phyloP scores from a whole-genome alignment of 768 basidiomycete genomes.

The Hydnomerulius pinastri region DNA sequence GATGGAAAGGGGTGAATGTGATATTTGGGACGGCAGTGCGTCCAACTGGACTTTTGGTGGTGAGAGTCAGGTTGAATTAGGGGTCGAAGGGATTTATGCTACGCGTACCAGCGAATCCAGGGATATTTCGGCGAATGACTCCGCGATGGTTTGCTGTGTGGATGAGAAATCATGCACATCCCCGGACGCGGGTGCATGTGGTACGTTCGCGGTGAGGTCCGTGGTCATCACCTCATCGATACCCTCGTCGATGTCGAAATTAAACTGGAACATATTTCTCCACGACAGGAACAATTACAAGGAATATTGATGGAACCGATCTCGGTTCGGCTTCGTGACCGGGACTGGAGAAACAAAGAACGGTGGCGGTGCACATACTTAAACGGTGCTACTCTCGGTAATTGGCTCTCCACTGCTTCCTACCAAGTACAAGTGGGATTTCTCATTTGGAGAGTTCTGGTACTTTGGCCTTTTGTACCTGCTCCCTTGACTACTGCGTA shows the following conservation, averaged over 20 bases:
- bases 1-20: slow-evolving; percentile 72
- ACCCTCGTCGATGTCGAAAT: slow-evolving; percentile 61
- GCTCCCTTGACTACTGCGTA: neutral
- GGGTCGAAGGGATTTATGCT: neutral
- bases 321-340: neutral
- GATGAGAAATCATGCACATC: neutral
- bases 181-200: slow-evolving; percentile 6
- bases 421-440: neutral
- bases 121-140: slow-evolving; percentile 30
- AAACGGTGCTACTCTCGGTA: no score
- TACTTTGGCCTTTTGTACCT: neutral
- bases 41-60: slow-evolving; percentile 53
- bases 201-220: slow-evolving; percentile 4
- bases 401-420: neutral
- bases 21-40: slow-evolving; percentile 69
- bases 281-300: neutral
- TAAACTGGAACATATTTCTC: slow-evolving; percentile 45
- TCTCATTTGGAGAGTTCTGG: neutral
- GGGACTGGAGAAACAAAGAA: neutral
- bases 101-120: slow-evolving; percentile 34
- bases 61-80: slow-evolving; percentile 6
- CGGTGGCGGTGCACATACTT: neutral
- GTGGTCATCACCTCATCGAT: slow-evolving; percentile 29
- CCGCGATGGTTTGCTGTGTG: neutral
- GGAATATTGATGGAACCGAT: neutral